Conservation (phyloP, 2,329 filamentous ascomycete species). For the Neopestalotiopsis clavispora region DNA sequence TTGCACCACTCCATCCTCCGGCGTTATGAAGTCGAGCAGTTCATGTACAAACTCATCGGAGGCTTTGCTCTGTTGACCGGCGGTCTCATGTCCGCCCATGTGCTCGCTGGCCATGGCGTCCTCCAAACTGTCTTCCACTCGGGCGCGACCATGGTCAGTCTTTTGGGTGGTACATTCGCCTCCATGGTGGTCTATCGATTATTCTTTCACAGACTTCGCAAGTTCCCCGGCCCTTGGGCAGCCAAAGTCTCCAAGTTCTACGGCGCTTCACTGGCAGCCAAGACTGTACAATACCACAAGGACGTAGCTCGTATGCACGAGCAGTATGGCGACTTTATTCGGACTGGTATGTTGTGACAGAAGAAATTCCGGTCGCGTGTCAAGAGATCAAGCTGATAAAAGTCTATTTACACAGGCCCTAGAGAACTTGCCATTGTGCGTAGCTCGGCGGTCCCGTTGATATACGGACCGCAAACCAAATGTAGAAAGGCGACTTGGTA, state of each 20-base stretch:
- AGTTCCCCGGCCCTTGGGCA: conserved; percentile 9
- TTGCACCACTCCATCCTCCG: conserved; percentile 2
- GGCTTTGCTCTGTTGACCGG: not conserved
- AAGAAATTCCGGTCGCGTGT: not conserved
- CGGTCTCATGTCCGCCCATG: not conserved
- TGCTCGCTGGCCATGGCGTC: not conserved
- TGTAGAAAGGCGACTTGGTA: conserved; percentile 17
- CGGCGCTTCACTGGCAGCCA: not conserved
- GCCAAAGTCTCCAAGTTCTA: conserved; percentile 13
- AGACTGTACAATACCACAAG: conserved; percentile 5
- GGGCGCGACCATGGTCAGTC: not conserved
- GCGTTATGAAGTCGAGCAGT: conserved; percentile 6
- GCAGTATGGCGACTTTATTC: conserved; percentile 17
- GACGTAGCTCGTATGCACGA: not conserved
- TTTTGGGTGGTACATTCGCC: not conserved
- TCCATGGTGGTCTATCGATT: conserved; percentile 12
- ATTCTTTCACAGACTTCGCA: conserved; percentile 12
- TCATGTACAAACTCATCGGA: conserved; percentile 13
- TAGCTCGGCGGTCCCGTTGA: conserved; percentile 6
- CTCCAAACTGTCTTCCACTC: not conserved
- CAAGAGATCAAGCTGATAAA: not conserved
- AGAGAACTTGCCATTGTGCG: conserved; percentile 6
- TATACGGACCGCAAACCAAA: conserved; percentile 4
- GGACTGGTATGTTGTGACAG: not conserved
- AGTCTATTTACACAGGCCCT: not conserved